Evolutionary conservation across 768 basidiomycete species (phyloP).

Genomic region (Trametes elegans): DNA sequence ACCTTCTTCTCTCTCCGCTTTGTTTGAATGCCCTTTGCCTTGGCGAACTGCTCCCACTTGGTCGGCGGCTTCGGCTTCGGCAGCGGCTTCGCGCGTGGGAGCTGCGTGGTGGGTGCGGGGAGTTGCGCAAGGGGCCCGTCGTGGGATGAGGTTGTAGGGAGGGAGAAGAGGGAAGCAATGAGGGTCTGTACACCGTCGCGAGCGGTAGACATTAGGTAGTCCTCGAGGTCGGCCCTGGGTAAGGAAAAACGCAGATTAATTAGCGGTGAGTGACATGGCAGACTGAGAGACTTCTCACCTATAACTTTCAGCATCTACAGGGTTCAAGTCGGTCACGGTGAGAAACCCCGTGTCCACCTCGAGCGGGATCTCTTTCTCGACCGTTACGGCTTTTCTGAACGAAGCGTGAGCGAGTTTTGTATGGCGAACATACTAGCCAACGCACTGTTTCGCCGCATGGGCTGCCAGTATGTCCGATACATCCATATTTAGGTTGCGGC

Average conservation of each 20-base stretch:
- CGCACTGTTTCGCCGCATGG: slow-evolving; percentile 71
- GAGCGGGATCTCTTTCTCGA: slow-evolving; percentile 79
- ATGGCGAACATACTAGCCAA: background rate
- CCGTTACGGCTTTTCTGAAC: slow-evolving; percentile 59
- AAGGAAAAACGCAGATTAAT: background rate
- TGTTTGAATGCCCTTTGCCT: slow-evolving; percentile 90
- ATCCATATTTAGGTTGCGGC: slow-evolving; percentile 52
- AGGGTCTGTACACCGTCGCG: slow-evolving; percentile 83
- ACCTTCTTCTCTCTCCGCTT: slow-evolving; percentile 71
- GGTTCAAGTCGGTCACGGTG: slow-evolving; percentile 83
- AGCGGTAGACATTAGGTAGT: slow-evolving; percentile 74
- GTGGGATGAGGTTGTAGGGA: slow-evolving; percentile 71
- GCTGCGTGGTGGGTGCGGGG: slow-evolving; percentile 68
- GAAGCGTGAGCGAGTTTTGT: background rate
- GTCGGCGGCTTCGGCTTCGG: slow-evolving; percentile 91
- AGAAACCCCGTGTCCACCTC: slow-evolving; percentile 82
- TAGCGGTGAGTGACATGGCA: background rate
- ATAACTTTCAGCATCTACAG: slow-evolving; percentile 83
- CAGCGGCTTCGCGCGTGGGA: slow-evolving; percentile 90
- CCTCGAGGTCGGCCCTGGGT: slow-evolving; percentile 71
- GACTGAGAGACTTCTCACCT: slow-evolving; percentile 44
- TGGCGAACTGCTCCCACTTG: slow-evolving; percentile 96
- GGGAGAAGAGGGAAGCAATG: slow-evolving; percentile 73
- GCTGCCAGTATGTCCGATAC: slow-evolving; percentile 76
- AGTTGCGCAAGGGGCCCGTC: slow-evolving; percentile 85